Percentiles rank a stretch among this genome's conserved stretches.
phyloP scores from a whole-genome alignment of 805 yeast genomes.

The Priceomyces haplophilus region DNA sequence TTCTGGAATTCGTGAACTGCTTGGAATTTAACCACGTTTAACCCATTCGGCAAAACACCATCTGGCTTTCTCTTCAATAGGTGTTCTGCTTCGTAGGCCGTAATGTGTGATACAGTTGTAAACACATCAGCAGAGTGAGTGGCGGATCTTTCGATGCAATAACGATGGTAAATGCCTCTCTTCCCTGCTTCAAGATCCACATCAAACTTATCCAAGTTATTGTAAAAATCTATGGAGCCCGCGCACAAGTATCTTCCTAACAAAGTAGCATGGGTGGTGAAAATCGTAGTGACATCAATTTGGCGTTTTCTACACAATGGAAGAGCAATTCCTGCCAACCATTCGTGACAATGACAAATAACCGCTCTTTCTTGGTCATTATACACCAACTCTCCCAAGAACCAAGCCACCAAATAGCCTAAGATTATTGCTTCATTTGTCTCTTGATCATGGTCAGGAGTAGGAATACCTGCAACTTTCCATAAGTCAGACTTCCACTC shows the following conservation, averaged over 20 bases:
- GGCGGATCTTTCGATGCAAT: slow-evolving; percentile 94
- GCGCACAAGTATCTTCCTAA: slow-evolving; percentile 95
- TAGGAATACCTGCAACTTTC: slow-evolving; percentile 88
- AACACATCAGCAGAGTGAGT: slow-evolving; percentile 95
- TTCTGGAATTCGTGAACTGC: slow-evolving; percentile 98
- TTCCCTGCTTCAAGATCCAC: slow-evolving; percentile 98
- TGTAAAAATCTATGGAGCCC: slow-evolving; percentile 93
- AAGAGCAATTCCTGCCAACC: slow-evolving; percentile 96
- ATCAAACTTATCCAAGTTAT: slow-evolving; percentile 82
- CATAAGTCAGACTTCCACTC: slow-evolving; percentile 96
- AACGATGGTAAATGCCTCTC: slow-evolving; percentile 94
- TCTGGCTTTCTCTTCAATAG: slow-evolving; percentile 93
- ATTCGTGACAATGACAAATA: slow-evolving; percentile 92
- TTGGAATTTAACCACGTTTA: slow-evolving; percentile 91
- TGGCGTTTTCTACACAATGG: slow-evolving; percentile 90
- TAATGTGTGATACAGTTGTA: slow-evolving; percentile 94
- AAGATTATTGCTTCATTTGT: slow-evolving; percentile 88
- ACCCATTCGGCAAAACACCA: slow-evolving; percentile 95
- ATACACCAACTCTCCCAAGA: slow-evolving; percentile 87
- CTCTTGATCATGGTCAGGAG: slow-evolving; percentile 85
- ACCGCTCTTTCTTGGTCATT: slow-evolving; percentile 85
- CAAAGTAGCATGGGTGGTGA: slow-evolving; percentile 96
- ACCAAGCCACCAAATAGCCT: slow-evolving; percentile 96
- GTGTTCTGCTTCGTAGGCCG: slow-evolving; percentile 95
- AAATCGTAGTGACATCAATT: slow-evolving; percentile 90